phyloP scores from a whole-genome alignment of 164 flowering plant species.

The Nymphaea thermarum region DNA sequence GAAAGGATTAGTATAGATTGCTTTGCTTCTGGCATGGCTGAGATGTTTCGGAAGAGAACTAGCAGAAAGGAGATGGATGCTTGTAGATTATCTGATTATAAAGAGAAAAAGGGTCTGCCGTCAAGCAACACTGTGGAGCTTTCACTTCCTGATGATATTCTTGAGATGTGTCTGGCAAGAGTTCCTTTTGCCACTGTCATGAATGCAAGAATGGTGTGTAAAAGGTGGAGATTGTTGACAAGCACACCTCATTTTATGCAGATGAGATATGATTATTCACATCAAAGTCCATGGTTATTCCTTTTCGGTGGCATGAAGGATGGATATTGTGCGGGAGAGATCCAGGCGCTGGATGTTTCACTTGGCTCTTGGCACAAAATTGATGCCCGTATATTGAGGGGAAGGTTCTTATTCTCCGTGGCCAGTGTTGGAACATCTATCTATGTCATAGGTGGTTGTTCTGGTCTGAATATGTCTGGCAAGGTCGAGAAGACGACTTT shows the following conservation, averaged over 20 bases:
- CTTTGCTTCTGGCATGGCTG: conserved; percentile 59
- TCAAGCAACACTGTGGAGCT: conserved; percentile 24
- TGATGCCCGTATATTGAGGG: conserved; percentile 54
- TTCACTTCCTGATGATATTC: conserved; percentile 78
- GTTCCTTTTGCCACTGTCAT: conserved; percentile 73
- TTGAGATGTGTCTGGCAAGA: conserved; percentile 87
- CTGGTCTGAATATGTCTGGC: conserved; percentile 76
- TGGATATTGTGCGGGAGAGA: conserved; percentile 75
- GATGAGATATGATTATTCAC: conserved; percentile 45
- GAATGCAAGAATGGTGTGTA: conserved; percentile 91
- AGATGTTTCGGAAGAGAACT: conserved; percentile 58
- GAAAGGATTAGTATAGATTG: conserved; percentile 69
- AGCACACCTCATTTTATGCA: conserved; percentile 56
- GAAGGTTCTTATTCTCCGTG: conserved; percentile 80
- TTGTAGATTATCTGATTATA: neutral
- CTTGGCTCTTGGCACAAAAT: conserved; percentile 65
- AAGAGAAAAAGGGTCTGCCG: conserved; percentile 13
- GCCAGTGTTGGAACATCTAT: conserved; percentile 53
- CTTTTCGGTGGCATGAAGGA: conserved; percentile 78
- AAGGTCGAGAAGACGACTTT: conserved; percentile 69
- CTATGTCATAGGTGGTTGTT: conserved; percentile 84
- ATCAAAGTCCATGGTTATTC: conserved; percentile 81
- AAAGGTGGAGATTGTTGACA: conserved; percentile 71
- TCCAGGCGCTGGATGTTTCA: conserved; percentile 70
- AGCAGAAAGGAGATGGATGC: conserved; percentile 32